Percentiles rank a stretch among this genome's conserved stretches.
phyloP scores from a whole-genome alignment of 495 filamentous ascomycete species.

The Penicillium roqueforti region DNA sequence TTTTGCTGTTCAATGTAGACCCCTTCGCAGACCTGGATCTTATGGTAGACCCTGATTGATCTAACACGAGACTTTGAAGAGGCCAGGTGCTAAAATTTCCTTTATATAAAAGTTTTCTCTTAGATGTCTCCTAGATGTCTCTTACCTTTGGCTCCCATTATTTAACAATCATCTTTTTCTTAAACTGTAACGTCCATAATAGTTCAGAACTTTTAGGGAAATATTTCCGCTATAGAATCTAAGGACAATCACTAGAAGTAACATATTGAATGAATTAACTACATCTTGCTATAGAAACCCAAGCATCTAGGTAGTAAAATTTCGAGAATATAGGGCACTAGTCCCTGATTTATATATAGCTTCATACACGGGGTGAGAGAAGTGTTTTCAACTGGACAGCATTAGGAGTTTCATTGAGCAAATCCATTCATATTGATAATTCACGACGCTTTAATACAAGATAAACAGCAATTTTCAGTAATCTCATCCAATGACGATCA shows the following conservation, averaged over 20 bases:
- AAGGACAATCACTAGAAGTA: slow-evolving; percentile 2
- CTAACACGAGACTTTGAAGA: not conserved
- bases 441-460: not conserved
- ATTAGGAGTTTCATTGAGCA: slow-evolving; percentile 4
- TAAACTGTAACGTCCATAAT: not conserved
- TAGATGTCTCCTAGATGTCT: not conserved
- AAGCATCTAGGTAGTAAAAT: slow-evolving; percentile 1
- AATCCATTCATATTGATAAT: not conserved
- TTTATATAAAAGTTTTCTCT: not conserved
- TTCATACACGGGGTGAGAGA: not conserved
- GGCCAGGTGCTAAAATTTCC: slow-evolving; percentile 1
- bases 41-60: not conserved
- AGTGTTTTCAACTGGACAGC: slow-evolving; percentile 1
- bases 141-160: slow-evolving; percentile 1
- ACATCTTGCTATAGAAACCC: slow-evolving; percentile 3
- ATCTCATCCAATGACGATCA: not conserved
- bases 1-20: slow-evolving; percentile 1
- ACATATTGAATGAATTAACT: slow-evolving; percentile 2
- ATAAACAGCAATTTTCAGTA: not conserved
- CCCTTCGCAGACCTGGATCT: not conserved
- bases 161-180: not conserved
- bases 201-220: not conserved
- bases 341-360: not conserved
- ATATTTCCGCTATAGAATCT: slow-evolving; percentile 1
- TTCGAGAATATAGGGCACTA: slow-evolving; percentile 1